A percentile compares a stretch with the other conserved stretches of the same genome.
phyloP scores from a whole-genome alignment of 2,329 filamentous ascomycete species.

The Calonectria pteridis region DNA sequence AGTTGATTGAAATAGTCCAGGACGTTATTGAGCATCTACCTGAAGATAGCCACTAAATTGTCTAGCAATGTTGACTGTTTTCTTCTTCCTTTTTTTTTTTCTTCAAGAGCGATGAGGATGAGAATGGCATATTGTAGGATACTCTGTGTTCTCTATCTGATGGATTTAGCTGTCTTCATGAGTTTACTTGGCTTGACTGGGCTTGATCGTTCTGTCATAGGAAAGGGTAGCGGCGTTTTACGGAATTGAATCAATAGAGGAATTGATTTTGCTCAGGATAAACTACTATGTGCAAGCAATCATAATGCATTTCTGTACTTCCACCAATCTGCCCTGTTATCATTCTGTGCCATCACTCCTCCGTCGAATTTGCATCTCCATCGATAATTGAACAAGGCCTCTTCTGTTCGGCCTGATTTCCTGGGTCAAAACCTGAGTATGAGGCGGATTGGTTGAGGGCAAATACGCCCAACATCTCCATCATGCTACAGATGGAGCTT shows the following conservation, averaged over 20 bases:
- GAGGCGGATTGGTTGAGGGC: conserved; percentile 35
- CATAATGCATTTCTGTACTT: conserved; percentile 14
- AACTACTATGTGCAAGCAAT: conserved; percentile 27
- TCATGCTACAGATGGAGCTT: conserved; percentile 67
- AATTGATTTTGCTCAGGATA: conserved; percentile 34
- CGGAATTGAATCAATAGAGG: conserved; percentile 40
- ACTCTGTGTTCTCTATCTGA: conserved; percentile 24
- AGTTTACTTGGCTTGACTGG: conserved; percentile 15
- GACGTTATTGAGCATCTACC: conserved; percentile 76
- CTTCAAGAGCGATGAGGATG: neutral
- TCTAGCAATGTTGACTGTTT: neutral
- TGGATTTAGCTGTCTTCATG: conserved; percentile 16
- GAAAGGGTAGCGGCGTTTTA: conserved; percentile 39
- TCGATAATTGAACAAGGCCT: neutral
- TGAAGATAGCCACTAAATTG: conserved; percentile 56
- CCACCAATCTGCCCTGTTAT: neutral
- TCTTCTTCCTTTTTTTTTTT: neutral
- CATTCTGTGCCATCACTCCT: neutral
- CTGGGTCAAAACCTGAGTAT: conserved; percentile 28
- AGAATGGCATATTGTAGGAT: conserved; percentile 28
- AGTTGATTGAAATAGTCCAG: conserved; percentile 85
- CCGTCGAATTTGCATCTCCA: neutral
- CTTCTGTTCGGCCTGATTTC: neutral
- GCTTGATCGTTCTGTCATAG: conserved; percentile 21
- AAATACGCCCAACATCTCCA: conserved; percentile 44